Percentiles rank a stretch among this genome's conserved stretches.
These are phyloP conservation scores for Coemansia sp. DNA, from an alignment of 192 early-diverging fungal species.

Conservation along the genomic window DNA sequence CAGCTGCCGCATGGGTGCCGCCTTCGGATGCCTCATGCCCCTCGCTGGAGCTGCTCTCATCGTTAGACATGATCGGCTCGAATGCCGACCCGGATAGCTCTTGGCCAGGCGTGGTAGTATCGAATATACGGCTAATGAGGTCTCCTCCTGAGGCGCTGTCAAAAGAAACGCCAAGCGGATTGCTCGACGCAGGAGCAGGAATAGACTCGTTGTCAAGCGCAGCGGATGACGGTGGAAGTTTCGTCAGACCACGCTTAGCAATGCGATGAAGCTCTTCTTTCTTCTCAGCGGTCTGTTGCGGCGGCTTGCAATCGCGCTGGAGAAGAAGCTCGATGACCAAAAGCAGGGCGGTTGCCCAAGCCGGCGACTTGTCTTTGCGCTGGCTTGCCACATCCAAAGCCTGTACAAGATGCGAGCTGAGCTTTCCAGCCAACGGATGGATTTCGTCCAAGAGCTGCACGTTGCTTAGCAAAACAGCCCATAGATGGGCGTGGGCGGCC, in stretches of 20 bases:
- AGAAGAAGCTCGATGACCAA: conserved; percentile 48
- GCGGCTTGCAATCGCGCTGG: conserved; percentile 41
- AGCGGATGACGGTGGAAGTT: conserved; percentile 43
- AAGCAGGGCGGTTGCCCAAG: conserved; percentile 42
- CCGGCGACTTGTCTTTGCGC: conserved; percentile 25
- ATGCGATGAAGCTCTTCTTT: conserved; percentile 42
- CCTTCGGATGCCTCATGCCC: background rate
- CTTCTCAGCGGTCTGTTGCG: conserved; percentile 17
- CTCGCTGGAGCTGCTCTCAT: background rate
- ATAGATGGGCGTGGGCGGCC: conserved; percentile 45
- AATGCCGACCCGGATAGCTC: conserved; percentile 15
- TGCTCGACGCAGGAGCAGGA: background rate
- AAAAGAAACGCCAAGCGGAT: background rate
- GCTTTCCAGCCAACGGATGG: conserved; percentile 17
- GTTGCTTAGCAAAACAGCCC: conserved; percentile 49
- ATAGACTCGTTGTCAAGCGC: conserved; percentile 17
- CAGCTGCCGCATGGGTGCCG: background rate
- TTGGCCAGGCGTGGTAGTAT: background rate
- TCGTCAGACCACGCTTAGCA: conserved; percentile 43
- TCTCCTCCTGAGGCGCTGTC: conserved; percentile 5
- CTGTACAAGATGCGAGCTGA: conserved; percentile 23
- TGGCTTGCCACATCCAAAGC: conserved; percentile 37
- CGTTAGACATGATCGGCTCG: conserved; percentile 18
- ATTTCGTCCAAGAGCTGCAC: conserved; percentile 36
- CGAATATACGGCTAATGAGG: background rate